Percentiles rank a stretch among this genome's conserved stretches.
Evolutionary conservation across 345 rosid species (phyloP).

Genomic region (Camelina sativa): DNA sequence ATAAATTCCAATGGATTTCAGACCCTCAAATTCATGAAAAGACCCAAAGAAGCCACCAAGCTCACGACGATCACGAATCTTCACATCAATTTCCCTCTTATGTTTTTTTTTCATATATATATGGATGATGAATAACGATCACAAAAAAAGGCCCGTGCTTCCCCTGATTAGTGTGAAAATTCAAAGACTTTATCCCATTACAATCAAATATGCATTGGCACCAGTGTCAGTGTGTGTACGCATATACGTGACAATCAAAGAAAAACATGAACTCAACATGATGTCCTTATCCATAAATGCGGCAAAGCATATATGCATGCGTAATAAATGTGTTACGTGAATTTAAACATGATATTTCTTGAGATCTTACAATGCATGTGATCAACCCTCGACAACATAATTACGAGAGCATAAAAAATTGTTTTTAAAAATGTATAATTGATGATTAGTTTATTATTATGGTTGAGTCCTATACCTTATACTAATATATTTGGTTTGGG

Average conservation of each 20-base stretch:
- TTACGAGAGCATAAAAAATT: not conserved
- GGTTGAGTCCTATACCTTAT: not conserved
- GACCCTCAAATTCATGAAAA: not conserved
- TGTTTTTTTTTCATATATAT: too few species aligned
- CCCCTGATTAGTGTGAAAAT: too few species aligned
- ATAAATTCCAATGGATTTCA: slow-evolving; percentile 5
- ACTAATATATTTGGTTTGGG: not conserved
- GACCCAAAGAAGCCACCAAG: slow-evolving; percentile 35
- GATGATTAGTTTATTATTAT: not conserved
- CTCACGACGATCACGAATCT: slow-evolving; percentile 5
- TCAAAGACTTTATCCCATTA: too few species aligned
- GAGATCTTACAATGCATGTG: slow-evolving; percentile 35
- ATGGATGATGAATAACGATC: too few species aligned
- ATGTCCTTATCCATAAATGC: slow-evolving; percentile 30
- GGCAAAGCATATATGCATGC: slow-evolving; percentile 27
- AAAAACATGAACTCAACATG: slow-evolving; percentile 38
- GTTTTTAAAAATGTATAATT: not conserved
- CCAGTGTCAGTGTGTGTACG: slow-evolving; percentile 17
- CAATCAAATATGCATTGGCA: not conserved
- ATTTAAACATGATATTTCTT: slow-evolving; percentile 10
- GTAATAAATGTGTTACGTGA: slow-evolving; percentile 37
- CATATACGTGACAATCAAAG: slow-evolving; percentile 28
- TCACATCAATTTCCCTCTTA: not conserved
- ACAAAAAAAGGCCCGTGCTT: too few species aligned
- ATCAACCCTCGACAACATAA: slow-evolving; percentile 8